Conservation (phyloP, 768 basidiomycete genomes). For the Lanmaoa rubissima region DNA sequence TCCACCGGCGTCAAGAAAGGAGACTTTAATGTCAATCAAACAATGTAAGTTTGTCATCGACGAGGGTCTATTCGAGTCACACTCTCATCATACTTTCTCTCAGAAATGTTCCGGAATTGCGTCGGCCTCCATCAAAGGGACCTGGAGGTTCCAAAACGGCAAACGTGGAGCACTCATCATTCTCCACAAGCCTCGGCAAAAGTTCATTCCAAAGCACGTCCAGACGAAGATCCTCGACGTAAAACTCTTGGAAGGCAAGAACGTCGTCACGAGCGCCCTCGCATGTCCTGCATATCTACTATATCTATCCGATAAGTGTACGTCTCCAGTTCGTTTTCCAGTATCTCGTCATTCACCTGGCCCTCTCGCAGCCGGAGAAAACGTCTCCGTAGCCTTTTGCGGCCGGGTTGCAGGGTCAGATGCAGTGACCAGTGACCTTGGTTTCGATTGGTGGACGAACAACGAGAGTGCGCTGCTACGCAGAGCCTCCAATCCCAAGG, state of each 20-base stretch:
- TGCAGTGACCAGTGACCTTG: background rate
- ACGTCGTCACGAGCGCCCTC: conserved; percentile 25
- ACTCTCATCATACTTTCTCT: too few relatives aligned
- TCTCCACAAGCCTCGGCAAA: conserved; percentile 24
- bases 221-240: conserved; percentile 17
- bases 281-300: conserved; percentile 29
- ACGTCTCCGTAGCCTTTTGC: conserved; percentile 11
- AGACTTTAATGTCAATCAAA: conserved; percentile 11
- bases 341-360: background rate
- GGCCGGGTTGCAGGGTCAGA: background rate
- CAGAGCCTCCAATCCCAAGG: background rate
- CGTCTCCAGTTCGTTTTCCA: background rate
- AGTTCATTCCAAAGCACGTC: conserved; percentile 14
- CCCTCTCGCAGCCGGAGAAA: conserved; percentile 6
- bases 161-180: conserved; percentile 31
- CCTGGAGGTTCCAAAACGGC: conserved; percentile 25
- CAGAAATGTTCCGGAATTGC: conserved; percentile 15
- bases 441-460: conserved; percentile 2
- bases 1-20: conserved; percentile 18
- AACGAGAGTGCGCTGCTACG: conserved; percentile 4
- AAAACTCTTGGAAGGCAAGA: conserved; percentile 16
- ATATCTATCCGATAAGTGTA: conserved; percentile 22
- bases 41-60: background rate
- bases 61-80: too few relatives aligned
- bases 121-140: conserved; percentile 28